These are phyloP conservation scores for Malassezia nana DNA, from an alignment of 1,284 basidiomycete genomes.

Conservation along the genomic window DNA sequence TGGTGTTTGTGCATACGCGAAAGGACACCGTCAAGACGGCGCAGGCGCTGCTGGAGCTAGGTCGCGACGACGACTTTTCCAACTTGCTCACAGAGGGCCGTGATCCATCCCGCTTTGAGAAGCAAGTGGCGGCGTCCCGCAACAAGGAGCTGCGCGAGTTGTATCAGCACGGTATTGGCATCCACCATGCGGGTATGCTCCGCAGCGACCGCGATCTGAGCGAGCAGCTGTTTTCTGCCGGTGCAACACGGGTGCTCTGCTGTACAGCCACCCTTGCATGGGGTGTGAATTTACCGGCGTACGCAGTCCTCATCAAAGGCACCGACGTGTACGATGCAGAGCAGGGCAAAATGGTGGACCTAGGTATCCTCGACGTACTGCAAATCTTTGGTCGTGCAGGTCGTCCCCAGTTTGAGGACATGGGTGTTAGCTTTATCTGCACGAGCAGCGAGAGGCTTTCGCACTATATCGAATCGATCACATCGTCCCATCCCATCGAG, in stretches of 20 bases:
- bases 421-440: conserved; percentile 93
- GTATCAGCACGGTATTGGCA: conserved; percentile 82
- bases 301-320: conserved; percentile 93
- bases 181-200: conserved; percentile 98
- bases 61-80: conserved; percentile 61
- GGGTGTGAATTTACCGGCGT: conserved; percentile 98
- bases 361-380: conserved; percentile 88
- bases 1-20: conserved; percentile 98
- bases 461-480: conserved; percentile 82
- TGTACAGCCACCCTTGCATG: conserved; percentile 97
- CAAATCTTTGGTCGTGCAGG: conserved; percentile 95
- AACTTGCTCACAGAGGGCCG: conserved; percentile 57
- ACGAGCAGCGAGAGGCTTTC: conserved; percentile 84
- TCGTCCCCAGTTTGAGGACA: conserved; percentile 85
- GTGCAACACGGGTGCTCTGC: conserved; percentile 84
- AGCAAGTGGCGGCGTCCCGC: conserved; percentile 65
- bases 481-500: conserved; percentile 86
- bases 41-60: conserved; percentile 65
- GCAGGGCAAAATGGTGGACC: conserved; percentile 63
- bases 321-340: conserved; percentile 71
- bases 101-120: conserved; percentile 56
- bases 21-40: conserved; percentile 97
- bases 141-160: conserved; percentile 97
- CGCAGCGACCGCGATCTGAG: conserved; percentile 86
- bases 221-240: conserved; percentile 85